Evolutionary conservation across 108 stramenopile species (phyloP).

Genomic region (Nannochloropsis salina): DNA sequence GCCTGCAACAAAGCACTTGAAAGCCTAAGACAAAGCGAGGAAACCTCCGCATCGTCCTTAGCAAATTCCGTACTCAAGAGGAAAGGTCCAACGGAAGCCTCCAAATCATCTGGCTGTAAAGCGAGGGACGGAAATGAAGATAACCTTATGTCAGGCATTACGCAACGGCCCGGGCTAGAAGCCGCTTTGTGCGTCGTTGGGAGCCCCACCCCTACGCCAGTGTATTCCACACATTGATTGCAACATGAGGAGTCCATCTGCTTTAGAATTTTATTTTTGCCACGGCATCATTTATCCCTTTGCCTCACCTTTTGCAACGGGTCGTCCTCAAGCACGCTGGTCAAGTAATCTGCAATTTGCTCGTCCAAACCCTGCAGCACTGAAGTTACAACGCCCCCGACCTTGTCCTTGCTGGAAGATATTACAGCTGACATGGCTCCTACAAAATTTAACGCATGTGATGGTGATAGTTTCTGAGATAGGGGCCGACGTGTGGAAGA

Average conservation of each 20-base stretch:
- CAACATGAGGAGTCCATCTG: no score
- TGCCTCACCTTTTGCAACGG: constrained; percentile 19
- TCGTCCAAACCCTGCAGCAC: constrained; percentile 5
- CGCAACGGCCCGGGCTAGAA: no score
- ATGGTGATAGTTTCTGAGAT: no score
- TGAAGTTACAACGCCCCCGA: background rate
- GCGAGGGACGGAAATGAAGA: background rate
- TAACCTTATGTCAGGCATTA: background rate
- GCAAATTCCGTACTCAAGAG: constrained; percentile 39
- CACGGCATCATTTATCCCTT: background rate
- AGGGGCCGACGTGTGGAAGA: no score
- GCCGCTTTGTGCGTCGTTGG: no score
- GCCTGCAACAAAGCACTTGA: constrained; percentile 33
- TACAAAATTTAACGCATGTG: background rate
- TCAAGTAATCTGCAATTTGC: background rate
- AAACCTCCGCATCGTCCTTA: constrained; percentile 37
- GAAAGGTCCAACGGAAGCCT: constrained; percentile 43
- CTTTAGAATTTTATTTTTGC: background rate
- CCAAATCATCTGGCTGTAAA: constrained; percentile 1
- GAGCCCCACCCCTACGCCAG: no score
- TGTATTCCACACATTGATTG: no score
- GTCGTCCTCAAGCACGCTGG: constrained; percentile 13
- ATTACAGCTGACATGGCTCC: background rate
- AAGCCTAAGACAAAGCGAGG: constrained; percentile 32
- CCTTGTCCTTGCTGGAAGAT: background rate